phyloP scores from a whole-genome alignment of 805 yeast genomes.

The Clavispora carvajalis region DNA sequence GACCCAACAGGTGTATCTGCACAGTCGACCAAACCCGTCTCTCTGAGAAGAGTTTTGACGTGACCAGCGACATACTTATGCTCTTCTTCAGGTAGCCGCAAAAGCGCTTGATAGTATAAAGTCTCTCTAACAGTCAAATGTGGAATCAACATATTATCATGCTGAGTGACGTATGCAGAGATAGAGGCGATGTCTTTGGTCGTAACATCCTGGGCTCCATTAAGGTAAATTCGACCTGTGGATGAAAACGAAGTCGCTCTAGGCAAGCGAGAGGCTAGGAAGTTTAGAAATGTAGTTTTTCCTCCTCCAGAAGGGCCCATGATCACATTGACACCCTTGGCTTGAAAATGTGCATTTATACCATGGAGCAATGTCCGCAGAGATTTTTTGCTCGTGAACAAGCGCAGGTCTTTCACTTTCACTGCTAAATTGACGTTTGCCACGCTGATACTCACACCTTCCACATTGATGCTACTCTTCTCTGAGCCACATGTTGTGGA shows the following conservation, averaged over 20 bases:
- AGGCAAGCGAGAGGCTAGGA: conserved; percentile 54
- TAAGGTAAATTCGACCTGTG: conserved; percentile 24
- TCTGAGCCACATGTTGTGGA: neutral
- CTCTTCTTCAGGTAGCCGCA: conserved; percentile 48
- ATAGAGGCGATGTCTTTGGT: conserved; percentile 22
- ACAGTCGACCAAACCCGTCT: conserved; percentile 68
- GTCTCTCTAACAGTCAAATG: conserved; percentile 77
- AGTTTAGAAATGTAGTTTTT: conserved; percentile 61
- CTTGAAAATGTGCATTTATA: conserved; percentile 47
- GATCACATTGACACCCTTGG: conserved; percentile 61
- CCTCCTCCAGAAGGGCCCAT: conserved; percentile 85
- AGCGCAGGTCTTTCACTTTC: conserved; percentile 10
- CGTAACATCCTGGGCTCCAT: conserved; percentile 21
- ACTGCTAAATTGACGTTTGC: conserved; percentile 11
- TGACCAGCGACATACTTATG: conserved; percentile 39
- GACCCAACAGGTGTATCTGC: conserved; percentile 57
- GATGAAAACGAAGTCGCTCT: conserved; percentile 16
- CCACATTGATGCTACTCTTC: neutral
- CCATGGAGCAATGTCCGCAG: conserved; percentile 26
- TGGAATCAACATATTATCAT: conserved; percentile 67
- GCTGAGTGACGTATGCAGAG: conserved; percentile 78
- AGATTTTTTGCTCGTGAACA: conserved; percentile 3
- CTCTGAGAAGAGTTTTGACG: conserved; percentile 56
- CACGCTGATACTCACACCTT: conserved; percentile 7
- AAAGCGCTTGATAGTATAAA: conserved; percentile 60